Percentiles rank a stretch among this genome's conserved stretches.
Evolutionary conservation across 805 yeast genomes (phyloP).

Genomic region (Brettanomyces anomalus): DNA sequence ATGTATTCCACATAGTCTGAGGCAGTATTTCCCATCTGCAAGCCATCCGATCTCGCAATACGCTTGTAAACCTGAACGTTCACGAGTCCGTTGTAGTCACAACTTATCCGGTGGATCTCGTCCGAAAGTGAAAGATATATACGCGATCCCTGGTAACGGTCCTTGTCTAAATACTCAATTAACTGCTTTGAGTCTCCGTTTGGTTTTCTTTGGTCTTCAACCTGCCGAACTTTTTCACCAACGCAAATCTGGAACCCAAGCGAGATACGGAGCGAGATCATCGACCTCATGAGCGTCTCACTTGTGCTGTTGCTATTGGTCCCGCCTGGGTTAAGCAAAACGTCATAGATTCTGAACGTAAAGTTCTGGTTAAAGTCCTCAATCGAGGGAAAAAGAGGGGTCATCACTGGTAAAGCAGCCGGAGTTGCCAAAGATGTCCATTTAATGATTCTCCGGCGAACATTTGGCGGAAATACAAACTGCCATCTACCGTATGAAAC

Average conservation of each 20-base stretch:
- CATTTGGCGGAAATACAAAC: slow-evolving; percentile 73
- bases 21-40: slow-evolving; percentile 13
- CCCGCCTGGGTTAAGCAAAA: slow-evolving; percentile 52
- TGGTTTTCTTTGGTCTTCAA: slow-evolving; percentile 54
- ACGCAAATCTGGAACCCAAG: slow-evolving; percentile 87
- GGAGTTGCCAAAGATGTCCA: slow-evolving; percentile 95
- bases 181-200: slow-evolving; percentile 47
- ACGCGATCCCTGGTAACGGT: slow-evolving; percentile 43
- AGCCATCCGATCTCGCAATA: slow-evolving; percentile 11
- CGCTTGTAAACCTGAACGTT: slow-evolving; percentile 68
- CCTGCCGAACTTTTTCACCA: slow-evolving; percentile 55
- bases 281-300: slow-evolving; percentile 66
- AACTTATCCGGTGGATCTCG: slow-evolving; percentile 76
- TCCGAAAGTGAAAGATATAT: slow-evolving; percentile 71
- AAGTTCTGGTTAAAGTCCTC: slow-evolving; percentile 64
- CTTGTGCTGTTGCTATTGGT: slow-evolving; percentile 39
- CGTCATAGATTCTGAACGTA: slow-evolving; percentile 76
- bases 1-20: slow-evolving; percentile 44
- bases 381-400: slow-evolving; percentile 66
- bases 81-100: slow-evolving; percentile 62
- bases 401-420: slow-evolving; percentile 80
- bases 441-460: slow-evolving; percentile 60
- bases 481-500: slow-evolving; percentile 82
- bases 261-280: slow-evolving; percentile 75
- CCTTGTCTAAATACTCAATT: slow-evolving; percentile 42